Evolutionary conservation across 768 basidiomycete species (phyloP).

Genomic region (Pisolithus tinctorius): DNA sequence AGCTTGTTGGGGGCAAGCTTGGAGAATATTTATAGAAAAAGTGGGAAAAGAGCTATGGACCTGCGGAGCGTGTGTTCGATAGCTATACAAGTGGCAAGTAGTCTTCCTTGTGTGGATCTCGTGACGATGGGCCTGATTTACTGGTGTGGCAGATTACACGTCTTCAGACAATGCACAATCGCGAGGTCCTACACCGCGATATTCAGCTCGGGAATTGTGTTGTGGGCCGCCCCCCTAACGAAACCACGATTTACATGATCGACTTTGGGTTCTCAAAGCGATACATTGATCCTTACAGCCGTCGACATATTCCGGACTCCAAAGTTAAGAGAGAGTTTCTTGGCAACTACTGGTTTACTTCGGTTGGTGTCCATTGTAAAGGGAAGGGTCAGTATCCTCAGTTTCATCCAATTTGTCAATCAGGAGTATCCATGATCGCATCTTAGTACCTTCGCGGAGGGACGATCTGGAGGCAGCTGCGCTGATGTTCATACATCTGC

Average conservation of each 20-base stretch:
- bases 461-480: conserved; percentile 76
- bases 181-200: conserved; percentile 70
- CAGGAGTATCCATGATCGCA: conserved; percentile 14
- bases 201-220: conserved; percentile 77
- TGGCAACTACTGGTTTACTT: conserved; percentile 83
- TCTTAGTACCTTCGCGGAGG: conserved; percentile 65
- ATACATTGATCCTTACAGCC: conserved; percentile 61
- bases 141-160: conserved; percentile 49
- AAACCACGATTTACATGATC: conserved; percentile 69
- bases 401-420: conserved; percentile 7
- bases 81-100: conserved; percentile 68
- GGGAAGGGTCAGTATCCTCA: conserved; percentile 49
- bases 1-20: conserved; percentile 67
- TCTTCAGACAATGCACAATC: conserved; percentile 69
- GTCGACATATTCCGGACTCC: conserved; percentile 66
- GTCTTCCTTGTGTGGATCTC: neutral
- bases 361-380: conserved; percentile 70
- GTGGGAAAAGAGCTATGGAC: conserved; percentile 55
- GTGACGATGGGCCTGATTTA: conserved; percentile 6
- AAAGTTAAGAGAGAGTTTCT: conserved; percentile 66
- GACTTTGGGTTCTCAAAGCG: conserved; percentile 81
- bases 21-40: conserved; percentile 52
- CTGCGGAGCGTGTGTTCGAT: conserved; percentile 67
- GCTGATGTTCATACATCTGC: conserved; percentile 73
- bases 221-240: conserved; percentile 52